Base-by-base conservation (phyloP, 1,139 yeast genomes). In the Blastobotrys apis region DNA sequence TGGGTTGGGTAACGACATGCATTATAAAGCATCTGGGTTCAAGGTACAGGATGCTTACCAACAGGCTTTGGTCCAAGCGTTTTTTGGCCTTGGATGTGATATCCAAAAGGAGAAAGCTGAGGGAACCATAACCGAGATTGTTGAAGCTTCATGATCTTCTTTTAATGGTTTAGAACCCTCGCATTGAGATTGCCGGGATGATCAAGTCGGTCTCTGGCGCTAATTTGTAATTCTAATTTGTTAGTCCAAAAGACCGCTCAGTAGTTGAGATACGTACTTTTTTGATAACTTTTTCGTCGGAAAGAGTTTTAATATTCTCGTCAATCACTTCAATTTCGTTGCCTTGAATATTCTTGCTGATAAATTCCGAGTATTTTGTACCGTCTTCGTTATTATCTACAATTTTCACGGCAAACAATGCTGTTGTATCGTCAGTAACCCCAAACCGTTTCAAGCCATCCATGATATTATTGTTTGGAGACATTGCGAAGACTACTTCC, bases 21-120 rank as follows among this genome's bases (percentile, higher is more conserved):
- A 82, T 52, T 87, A 74, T 58, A 73, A 77, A 55, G 97, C 95
- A 1, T 81, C 94, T 16, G 98, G 98, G 1, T 88, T 90, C 76
- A 75, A 81, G 51, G 67, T 84, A 30, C 77, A 78, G 41, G 71
- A 69, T 27, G 90, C 85, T 13, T 85, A 81, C 58, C 80, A 80
- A 54, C 77, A 94, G 55, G 82, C 94, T 4, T 68, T 92, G 43
- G 85, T 84, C 49, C 94, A 84, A 54, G 97, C 97, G 9, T 90
- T 90, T 57, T 78, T 81, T 68, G 97, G 97, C 0, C 69, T 92
- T 48, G 92, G 87, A 16, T 87, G 96, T 63, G 73, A 81, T 48
- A 75, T 92, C 34, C 81, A 78, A 44, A 72, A 71, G 47, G 97
- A 88, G 57, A 13, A 81, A 83, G 59, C 49, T 40, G 25, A 19